Evolutionary conservation across 257 asterid genomes (phyloP), one percentile per base, ranked within the genome.

Genomic region (Solanum bulbocastanum): DNA sequence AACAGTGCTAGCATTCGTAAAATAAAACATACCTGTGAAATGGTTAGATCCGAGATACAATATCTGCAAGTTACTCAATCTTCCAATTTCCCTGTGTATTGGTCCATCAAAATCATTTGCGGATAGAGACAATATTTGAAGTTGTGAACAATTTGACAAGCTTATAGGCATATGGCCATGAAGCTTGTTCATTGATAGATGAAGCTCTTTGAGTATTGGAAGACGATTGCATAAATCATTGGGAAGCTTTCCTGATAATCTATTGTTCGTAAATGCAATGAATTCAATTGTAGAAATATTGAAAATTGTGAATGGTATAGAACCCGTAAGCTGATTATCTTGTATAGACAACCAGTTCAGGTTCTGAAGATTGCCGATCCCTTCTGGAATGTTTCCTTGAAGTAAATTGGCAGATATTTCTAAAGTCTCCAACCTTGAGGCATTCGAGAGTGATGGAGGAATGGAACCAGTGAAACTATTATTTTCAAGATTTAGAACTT

Each of bases 301-400:
- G 13, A 22, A 22, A 1, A 60, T 22, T 8, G 30, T 22, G 13
- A 60, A 22, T 60, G 68, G 30, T 58, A 8, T 58, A 20, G 25
- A 58, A 20, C 25, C 66, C 0, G 66, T 58, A 58, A 58, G 25
- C 12, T 58, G 25, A 3, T 58, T 58, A 8, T 58, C 0, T 20
- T 58, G 0, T 0, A 58, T 20, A 5, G 5, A 58, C 12, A 20
- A 3, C 2, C 0, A 0, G 0, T 58, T 20, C 5, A 58, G 5
- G 25, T 58, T 20, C 0, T 58, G 25, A 58, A 58, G 66, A 58
- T 20, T 20, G 5, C 12, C 66, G 0, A 46, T 7, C 12, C 8
- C 66, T 58, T 58, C 66, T 0, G 25, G 25, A 5, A 56, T 56
- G 65, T 7, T 56, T 3, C 65, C 65, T 56, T 20, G 0, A 56